Evolutionary conservation across 306 rosid species (phyloP).

Genomic region (Fagus crenata): DNA sequence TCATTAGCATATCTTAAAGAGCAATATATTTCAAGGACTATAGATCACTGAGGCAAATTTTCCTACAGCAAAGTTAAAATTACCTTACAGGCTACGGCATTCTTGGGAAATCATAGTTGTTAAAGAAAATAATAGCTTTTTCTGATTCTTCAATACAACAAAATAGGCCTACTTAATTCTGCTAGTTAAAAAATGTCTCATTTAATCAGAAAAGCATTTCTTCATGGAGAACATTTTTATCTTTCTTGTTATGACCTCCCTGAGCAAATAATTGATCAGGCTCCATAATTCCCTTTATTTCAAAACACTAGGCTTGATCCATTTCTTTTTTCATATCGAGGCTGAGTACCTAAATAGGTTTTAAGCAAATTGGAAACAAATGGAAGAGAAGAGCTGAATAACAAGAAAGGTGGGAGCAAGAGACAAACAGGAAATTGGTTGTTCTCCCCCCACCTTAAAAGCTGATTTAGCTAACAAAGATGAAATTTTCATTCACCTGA

Average conservation of each 20-base stretch:
- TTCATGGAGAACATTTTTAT: not conserved
- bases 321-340: not conserved
- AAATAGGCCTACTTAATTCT: not conserved
- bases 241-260: not conserved
- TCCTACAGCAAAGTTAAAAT: not conserved
- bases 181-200: not conserved
- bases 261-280: not conserved
- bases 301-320: not conserved
- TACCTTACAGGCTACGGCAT: not conserved
- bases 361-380: not conserved
- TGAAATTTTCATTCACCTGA: constrained; percentile 4
- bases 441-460: not conserved
- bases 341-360: not conserved
- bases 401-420: not conserved
- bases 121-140: not conserved
- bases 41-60: not conserved
- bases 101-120: not conserved
- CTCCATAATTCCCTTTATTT: not conserved
- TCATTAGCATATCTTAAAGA: not conserved
- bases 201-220: not conserved
- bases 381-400: not conserved
- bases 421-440: not conserved
- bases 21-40: not conserved
- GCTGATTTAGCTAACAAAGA: constrained; percentile 1
- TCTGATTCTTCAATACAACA: not conserved